Percentiles rank a stretch among this genome's conserved stretches.
phyloP scores from a whole-genome alignment of 257 asterid species.

The Solanum pimpinellifolium region DNA sequence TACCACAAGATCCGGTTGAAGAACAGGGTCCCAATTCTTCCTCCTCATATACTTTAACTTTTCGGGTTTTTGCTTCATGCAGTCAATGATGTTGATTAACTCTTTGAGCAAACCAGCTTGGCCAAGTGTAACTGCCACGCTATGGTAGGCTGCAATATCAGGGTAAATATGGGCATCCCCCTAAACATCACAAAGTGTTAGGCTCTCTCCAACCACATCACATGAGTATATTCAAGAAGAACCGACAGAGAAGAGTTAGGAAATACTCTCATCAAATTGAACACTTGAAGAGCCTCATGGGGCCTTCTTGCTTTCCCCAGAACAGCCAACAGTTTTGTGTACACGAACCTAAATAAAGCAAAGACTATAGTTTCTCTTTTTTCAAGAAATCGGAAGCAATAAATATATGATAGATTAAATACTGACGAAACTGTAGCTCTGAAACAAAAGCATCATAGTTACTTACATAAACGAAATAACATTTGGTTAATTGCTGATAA shows the following conservation, averaged over 20 bases:
- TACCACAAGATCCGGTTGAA: constrained; percentile 76
- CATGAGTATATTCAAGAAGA: constrained; percentile 1
- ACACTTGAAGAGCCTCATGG: constrained; percentile 66
- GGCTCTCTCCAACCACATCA: not conserved
- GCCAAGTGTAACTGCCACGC: constrained; percentile 77
- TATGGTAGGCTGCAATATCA: constrained; percentile 90
- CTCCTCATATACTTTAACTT: constrained; percentile 38
- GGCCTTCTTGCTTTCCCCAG: constrained; percentile 73
- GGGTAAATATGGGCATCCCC: constrained; percentile 69
- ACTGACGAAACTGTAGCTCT: not conserved
- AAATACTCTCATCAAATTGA: constrained; percentile 79
- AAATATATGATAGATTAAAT: not conserved
- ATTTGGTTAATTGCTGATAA: not conserved
- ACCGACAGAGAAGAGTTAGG: not conserved
- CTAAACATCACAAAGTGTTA: constrained; percentile 24
- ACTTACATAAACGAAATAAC: not conserved
- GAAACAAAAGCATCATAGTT: not conserved
- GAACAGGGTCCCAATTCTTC: constrained; percentile 80
- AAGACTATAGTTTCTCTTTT: not conserved
- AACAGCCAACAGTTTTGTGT: constrained; percentile 70
- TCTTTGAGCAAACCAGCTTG: constrained; percentile 86
- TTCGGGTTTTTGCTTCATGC: constrained; percentile 73
- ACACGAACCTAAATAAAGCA: constrained; percentile 57
- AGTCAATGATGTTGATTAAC: constrained; percentile 53
- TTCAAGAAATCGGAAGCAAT: not conserved